Conservation (phyloP, 106 monocot genomes). For the Triglochin maritima region DNA sequence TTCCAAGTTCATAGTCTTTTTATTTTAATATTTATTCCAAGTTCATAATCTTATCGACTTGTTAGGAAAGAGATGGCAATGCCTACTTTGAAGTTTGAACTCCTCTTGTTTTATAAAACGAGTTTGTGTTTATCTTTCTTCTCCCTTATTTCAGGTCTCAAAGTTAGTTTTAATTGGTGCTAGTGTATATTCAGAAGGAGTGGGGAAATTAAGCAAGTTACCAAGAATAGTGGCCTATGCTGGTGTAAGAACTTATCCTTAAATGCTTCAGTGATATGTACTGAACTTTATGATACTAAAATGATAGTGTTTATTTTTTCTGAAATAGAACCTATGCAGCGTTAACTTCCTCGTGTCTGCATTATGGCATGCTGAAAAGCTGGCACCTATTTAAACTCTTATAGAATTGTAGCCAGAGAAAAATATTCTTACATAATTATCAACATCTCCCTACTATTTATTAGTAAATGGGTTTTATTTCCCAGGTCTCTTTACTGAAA, state of each 20-base stretch:
- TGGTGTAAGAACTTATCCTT: constrained; percentile 41
- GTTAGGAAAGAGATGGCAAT: neutral
- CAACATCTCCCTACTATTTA: too few relatives aligned
- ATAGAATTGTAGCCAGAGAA: too few relatives aligned
- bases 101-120: neutral
- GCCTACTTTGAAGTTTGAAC: neutral
- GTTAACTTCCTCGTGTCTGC: neutral
- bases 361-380: neutral
- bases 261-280: neutral
- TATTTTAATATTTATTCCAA: neutral
- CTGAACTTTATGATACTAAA: neutral
- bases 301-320: neutral
- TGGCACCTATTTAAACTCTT: neutral
- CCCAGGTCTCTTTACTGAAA: constrained; percentile 73
- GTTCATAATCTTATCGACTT: neutral
- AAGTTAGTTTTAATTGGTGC: constrained; percentile 75
- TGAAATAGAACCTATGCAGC: neutral
- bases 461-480: neutral
- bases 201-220: constrained; percentile 47
- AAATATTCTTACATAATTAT: too few relatives aligned
- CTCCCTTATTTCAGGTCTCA: constrained; percentile 35
- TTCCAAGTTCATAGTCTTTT: neutral
- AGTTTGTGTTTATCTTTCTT: constrained; percentile 1
- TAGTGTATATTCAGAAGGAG: constrained; percentile 65
- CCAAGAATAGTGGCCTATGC: constrained; percentile 67